Percentiles rank a stretch among this genome's conserved stretches.
Evolutionary conservation across 2,329 filamentous ascomycete species (phyloP).

Genomic region (Coniochaeta hoffmannii): DNA sequence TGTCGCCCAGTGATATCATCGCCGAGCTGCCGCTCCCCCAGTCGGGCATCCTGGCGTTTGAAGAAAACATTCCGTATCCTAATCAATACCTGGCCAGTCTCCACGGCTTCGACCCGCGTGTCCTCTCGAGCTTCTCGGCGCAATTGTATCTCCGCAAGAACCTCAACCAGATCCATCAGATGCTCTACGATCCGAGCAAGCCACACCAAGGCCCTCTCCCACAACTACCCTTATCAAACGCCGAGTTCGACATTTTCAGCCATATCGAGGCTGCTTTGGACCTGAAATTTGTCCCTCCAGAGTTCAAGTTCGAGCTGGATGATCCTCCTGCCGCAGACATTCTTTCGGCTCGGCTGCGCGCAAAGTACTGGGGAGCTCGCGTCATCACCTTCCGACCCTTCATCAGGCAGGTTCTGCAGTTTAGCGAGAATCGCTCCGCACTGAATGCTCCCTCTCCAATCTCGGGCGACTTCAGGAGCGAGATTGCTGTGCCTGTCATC

Average conservation of each 20-base stretch:
- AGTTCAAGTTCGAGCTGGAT: constrained; percentile 52
- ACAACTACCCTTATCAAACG: constrained; percentile 8
- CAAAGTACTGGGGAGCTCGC: constrained; percentile 89
- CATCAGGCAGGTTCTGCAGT: constrained; percentile 47
- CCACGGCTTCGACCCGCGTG: constrained; percentile 33
- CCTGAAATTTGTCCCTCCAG: constrained; percentile 36
- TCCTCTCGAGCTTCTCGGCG: constrained; percentile 53
- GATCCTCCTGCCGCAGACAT: constrained; percentile 71
- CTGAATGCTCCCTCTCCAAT: constrained; percentile 12
- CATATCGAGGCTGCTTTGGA: constrained; percentile 24
- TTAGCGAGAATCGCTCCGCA: constrained; percentile 27
- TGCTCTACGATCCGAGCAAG: constrained; percentile 42
- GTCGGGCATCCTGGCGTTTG: constrained; percentile 53
- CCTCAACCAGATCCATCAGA: constrained; percentile 54
- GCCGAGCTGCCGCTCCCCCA: constrained; percentile 68
- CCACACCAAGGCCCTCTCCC: constrained; percentile 7
- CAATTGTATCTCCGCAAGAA: constrained; percentile 59
- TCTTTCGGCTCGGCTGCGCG: constrained; percentile 73
- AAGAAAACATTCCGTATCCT: constrained; percentile 60
- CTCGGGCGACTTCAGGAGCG: constrained; percentile 9
- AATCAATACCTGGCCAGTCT: constrained; percentile 39
- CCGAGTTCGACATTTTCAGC: constrained; percentile 39
- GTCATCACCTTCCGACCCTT: constrained; percentile 87
- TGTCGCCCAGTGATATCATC: constrained; percentile 79
- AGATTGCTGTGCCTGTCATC: constrained; percentile 8